These are phyloP conservation scores for Scalesia atractyloides DNA, from an alignment of 129 eudicot genomes.

Conservation along the genomic window DNA sequence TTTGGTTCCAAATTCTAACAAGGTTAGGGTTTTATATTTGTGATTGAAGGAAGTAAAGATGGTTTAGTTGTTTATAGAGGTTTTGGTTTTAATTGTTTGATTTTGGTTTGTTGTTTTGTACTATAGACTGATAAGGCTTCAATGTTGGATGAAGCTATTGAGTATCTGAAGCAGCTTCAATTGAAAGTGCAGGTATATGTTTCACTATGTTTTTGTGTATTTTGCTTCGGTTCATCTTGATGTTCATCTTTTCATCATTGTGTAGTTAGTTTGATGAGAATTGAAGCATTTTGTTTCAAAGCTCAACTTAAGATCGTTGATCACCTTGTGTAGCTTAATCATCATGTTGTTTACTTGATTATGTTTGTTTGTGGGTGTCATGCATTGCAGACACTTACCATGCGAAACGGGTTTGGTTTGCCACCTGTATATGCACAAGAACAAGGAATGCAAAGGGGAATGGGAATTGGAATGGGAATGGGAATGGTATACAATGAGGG, in stretches of 20 bases:
- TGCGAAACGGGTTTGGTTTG: conserved; percentile 82
- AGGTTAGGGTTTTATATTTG: conserved; percentile 36
- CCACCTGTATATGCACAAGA: conserved; percentile 66
- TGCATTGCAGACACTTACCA: conserved; percentile 82
- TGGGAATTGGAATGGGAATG: conserved; percentile 16
- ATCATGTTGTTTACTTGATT: not conserved
- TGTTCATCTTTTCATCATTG: conserved; percentile 5
- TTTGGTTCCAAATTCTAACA: conserved; percentile 85
- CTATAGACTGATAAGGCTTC: conserved; percentile 95
- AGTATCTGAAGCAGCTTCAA: conserved; percentile 94
- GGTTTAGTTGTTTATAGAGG: not conserved
- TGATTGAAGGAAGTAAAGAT: not conserved
- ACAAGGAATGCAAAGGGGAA: conserved; percentile 46
- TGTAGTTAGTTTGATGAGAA: conserved; percentile 7
- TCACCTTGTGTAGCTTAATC: not conserved
- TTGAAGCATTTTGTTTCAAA: conserved; percentile 9
- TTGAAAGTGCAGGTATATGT: conserved; percentile 84
- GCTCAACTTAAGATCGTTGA: not conserved
- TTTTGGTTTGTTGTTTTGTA: conserved; percentile 19
- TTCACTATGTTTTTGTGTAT: not conserved
- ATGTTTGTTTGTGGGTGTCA: not conserved
- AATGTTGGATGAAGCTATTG: conserved; percentile 98
- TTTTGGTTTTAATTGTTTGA: conserved; percentile 14
- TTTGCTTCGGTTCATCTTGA: not conserved
- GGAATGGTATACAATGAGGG: conserved; percentile 41